Percentiles rank a stretch among this genome's conserved stretches.
Conservation (phyloP, 2,329 filamentous ascomycete species). For the Lecanicillium sp. region DNA sequence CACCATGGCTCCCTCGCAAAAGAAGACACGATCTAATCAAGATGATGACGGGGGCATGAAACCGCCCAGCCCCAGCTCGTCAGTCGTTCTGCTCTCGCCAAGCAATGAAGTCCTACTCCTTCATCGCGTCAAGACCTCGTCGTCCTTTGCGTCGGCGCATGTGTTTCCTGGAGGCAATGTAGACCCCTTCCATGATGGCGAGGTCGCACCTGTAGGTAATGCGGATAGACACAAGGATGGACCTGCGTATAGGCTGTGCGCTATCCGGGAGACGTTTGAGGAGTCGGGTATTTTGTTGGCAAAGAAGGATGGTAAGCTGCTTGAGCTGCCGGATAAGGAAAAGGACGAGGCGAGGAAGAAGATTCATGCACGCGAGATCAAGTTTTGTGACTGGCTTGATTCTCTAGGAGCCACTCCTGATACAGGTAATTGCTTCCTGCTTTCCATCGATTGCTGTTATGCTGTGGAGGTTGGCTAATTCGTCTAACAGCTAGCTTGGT, state of each 20-base stretch:
- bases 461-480: too few relatives aligned
- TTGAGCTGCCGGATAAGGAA: conserved; percentile 51
- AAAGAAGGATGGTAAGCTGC: conserved; percentile 39
- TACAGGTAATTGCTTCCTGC: conserved; percentile 45
- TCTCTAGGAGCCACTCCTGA: conserved; percentile 54
- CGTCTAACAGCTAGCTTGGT: conserved; percentile 38
- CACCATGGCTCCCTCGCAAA: conserved; percentile 2
- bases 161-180: conserved; percentile 93
- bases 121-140: conserved; percentile 74
- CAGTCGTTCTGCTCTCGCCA: conserved; percentile 77
- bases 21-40: too few relatives aligned
- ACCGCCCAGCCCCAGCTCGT: conserved; percentile 59
- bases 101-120: conserved; percentile 82
- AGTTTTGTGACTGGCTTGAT: conserved; percentile 58
- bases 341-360: conserved; percentile 57
- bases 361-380: conserved; percentile 58
- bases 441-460: too few relatives aligned
- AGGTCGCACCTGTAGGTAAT: conserved; percentile 35
- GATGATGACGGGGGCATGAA: conserved; percentile 14
- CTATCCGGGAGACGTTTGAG: conserved; percentile 88
- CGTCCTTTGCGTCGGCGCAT: conserved; percentile 82
- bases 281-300: conserved; percentile 86
- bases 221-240: conserved; percentile 60
- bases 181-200: conserved; percentile 67
- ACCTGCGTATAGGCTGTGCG: conserved; percentile 67